A percentile compares a stretch with the other conserved stretches of the same genome.
phyloP scores from a whole-genome alignment of 352 stramenopile species.

The Globisporangium carolinianum region DNA sequence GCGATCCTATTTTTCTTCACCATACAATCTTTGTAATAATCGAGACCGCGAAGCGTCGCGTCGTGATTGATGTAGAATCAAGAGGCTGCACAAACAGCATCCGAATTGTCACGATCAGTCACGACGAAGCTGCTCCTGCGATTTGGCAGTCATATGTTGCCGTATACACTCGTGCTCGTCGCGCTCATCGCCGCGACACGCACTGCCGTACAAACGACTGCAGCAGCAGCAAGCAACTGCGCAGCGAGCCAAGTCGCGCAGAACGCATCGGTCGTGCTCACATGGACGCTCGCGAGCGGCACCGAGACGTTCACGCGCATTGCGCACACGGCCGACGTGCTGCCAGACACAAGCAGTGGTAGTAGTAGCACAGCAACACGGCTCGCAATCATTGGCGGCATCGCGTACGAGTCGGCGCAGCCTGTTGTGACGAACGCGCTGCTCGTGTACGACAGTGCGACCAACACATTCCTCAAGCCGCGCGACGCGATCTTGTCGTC shows the following conservation, averaged over 20 bases:
- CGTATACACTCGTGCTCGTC: neutral
- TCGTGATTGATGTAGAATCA: no score
- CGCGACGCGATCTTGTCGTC: slow-evolving; percentile 47
- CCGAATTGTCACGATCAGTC: no score
- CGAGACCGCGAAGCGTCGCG: no score
- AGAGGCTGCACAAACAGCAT: no score
- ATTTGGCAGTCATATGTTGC: neutral
- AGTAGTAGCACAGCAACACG: slow-evolving; percentile 12
- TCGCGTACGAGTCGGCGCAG: slow-evolving; percentile 66
- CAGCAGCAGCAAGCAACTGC: neutral
- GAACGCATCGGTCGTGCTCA: slow-evolving; percentile 16
- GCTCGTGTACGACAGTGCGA: slow-evolving; percentile 38
- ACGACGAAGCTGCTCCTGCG: no score
- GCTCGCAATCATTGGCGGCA: slow-evolving; percentile 51
- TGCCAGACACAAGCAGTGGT: slow-evolving; percentile 5
- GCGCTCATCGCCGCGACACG: neutral
- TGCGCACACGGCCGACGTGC: slow-evolving; percentile 31
- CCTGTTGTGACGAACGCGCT: slow-evolving; percentile 46
- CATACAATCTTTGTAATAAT: no score
- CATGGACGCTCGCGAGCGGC: slow-evolving; percentile 26
- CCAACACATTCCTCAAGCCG: slow-evolving; percentile 33
- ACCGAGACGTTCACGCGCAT: slow-evolving; percentile 40
- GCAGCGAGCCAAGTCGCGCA: slow-evolving; percentile 5
- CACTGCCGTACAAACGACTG: neutral
- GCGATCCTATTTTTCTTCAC: no score